Evolutionary conservation across 2,329 filamentous ascomycete species (phyloP).

Genomic region (Periconia digitata): DNA sequence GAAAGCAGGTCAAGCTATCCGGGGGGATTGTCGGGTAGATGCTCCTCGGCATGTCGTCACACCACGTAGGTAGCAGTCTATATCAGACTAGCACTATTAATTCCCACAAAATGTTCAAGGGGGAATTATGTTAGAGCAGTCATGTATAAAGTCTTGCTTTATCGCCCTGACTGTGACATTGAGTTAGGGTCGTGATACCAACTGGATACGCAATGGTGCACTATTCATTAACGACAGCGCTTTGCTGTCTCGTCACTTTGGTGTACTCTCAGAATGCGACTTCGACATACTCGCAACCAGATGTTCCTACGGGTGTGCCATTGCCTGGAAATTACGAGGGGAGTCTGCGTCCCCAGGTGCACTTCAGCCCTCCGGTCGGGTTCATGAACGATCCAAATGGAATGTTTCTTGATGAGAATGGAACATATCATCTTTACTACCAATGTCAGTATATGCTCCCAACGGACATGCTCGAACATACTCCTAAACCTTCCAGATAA

Average conservation of each 20-base stretch:
- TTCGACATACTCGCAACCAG: slow-evolving; percentile 24
- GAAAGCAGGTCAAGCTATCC: no score
- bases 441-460: slow-evolving; percentile 49
- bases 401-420: slow-evolving; percentile 60
- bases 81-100: no score
- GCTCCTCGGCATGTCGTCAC: no score
- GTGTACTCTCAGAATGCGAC: neutral
- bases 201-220: neutral
- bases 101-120: no score
- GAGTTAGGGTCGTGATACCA: no score
- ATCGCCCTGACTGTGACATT: no score
- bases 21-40: no score
- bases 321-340: slow-evolving; percentile 46
- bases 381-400: slow-evolving; percentile 67
- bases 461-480: neutral
- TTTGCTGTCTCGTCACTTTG: neutral
- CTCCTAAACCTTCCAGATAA: slow-evolving; percentile 46
- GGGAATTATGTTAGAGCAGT: no score
- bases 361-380: slow-evolving; percentile 56
- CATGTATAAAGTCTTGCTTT: neutral
- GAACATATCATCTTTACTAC: slow-evolving; percentile 66
- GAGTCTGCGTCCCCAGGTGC: slow-evolving; percentile 54
- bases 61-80: no score
- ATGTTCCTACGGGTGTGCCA: slow-evolving; percentile 36
- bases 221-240: neutral